phyloP scores from a whole-genome alignment of 192 early-diverging fungal species.

The Ambispora gerdemannii region DNA sequence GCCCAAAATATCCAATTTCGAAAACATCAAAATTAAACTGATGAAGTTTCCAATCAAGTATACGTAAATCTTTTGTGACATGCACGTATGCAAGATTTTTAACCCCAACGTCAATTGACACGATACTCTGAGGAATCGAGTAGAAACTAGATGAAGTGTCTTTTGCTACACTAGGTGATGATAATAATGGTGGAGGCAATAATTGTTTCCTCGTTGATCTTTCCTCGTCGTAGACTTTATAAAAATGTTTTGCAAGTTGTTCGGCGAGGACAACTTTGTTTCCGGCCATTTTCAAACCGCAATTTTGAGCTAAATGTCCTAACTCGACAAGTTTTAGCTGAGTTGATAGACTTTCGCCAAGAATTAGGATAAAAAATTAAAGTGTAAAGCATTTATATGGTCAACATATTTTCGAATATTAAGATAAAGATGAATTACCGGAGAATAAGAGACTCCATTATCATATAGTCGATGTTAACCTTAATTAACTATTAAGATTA shows the following conservation, averaged over 20 bases:
- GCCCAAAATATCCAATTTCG: neutral
- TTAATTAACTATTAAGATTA: too few species aligned
- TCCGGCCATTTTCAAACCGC: neutral
- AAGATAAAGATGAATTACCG: too few species aligned
- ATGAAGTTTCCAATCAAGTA: constrained; percentile 7
- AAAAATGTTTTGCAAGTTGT: neutral
- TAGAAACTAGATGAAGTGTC: neutral
- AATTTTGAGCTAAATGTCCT: neutral
- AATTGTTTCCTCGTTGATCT: neutral
- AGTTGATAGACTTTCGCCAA: neutral
- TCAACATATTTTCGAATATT: too few species aligned
- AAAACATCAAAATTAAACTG: neutral
- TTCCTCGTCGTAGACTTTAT: neutral
- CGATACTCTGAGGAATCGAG: neutral
- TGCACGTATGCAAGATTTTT: constrained; percentile 12
- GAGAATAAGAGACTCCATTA: too few species aligned
- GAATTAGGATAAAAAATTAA: too few species aligned
- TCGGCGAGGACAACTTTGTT: neutral
- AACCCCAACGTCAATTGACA: constrained; percentile 1
- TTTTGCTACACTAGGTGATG: neutral
- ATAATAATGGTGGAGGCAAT: neutral
- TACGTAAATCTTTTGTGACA: neutral
- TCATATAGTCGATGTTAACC: too few species aligned
- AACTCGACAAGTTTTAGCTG: neutral
- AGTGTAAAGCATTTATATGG: too few species aligned